phyloP scores from a whole-genome alignment of 2,329 filamentous ascomycete species.

The Fusarium annulatum region DNA sequence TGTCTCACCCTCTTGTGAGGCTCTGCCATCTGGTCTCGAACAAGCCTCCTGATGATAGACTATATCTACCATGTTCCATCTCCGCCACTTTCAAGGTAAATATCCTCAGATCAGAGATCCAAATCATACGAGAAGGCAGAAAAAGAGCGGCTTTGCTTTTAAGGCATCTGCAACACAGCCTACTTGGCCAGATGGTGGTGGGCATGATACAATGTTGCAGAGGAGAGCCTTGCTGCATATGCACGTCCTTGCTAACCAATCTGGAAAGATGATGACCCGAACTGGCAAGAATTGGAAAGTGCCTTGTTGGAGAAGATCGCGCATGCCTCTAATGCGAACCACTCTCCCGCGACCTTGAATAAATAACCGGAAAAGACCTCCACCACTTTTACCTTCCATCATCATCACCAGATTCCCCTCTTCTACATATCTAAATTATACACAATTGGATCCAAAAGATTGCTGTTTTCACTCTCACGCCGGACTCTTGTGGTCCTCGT shows the following conservation, averaged over 20 bases:
- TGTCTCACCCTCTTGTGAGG: not conserved
- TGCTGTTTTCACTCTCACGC: too few species aligned
- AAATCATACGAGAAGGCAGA: not conserved
- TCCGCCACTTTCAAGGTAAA: not conserved
- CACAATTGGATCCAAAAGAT: not conserved
- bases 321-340: not conserved
- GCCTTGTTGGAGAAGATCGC: not conserved
- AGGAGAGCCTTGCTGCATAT: conserved; percentile 5
- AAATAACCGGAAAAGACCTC: not conserved
- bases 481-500: not conserved
- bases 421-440: not conserved
- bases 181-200: not conserved
- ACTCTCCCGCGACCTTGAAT: not conserved
- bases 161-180: not conserved
- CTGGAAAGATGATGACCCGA: not conserved
- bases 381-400: not conserved
- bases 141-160: not conserved
- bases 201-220: not conserved
- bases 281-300: not conserved
- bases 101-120: not conserved
- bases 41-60: not conserved
- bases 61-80: not conserved
- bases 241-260: not conserved
- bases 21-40: not conserved
- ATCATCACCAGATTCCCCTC: too few species aligned